Percentiles rank a stretch among this genome's conserved stretches.
These are phyloP conservation scores for Casuarina cunninghamiana DNA, from an alignment of 306 rosid genomes.

Conservation along the genomic window DNA sequence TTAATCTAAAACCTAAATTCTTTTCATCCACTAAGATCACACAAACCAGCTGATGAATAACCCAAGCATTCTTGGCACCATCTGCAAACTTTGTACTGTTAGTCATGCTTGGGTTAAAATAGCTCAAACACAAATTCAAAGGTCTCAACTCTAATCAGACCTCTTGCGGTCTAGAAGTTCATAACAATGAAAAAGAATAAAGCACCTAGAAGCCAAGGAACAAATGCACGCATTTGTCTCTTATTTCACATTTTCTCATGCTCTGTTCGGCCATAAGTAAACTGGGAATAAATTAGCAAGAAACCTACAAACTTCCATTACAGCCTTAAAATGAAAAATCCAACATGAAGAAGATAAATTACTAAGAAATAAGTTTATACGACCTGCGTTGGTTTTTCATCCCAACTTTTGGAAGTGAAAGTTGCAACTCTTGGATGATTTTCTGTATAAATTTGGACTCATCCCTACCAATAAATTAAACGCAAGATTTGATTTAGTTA, in stretches of 20 bases:
- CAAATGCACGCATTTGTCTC: neutral
- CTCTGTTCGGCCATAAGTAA: neutral
- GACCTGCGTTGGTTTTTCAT: neutral
- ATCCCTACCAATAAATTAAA: too few species aligned
- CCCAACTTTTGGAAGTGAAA: too few species aligned
- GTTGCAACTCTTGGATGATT: too few species aligned
- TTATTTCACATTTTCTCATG: neutral
- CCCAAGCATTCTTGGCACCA: neutral
- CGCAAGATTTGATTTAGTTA: too few species aligned
- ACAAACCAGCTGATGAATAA: neutral
- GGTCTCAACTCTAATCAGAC: constrained; percentile 1
- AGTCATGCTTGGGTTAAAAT: neutral
- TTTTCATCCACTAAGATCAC: neutral
- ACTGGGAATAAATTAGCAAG: constrained; percentile 4
- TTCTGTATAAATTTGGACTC: too few species aligned
- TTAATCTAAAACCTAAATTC: constrained; percentile 9
- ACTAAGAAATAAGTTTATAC: neutral
- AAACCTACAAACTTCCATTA: constrained; percentile 1
- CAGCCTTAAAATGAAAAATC: neutral
- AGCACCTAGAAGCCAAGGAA: neutral
- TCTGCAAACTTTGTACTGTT: neutral
- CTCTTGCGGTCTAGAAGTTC: constrained; percentile 11
- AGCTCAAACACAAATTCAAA: constrained; percentile 10
- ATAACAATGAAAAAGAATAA: neutral
- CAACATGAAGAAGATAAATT: neutral